phyloP scores from a whole-genome alignment of 345 rosid species.

The Turritis glabra region DNA sequence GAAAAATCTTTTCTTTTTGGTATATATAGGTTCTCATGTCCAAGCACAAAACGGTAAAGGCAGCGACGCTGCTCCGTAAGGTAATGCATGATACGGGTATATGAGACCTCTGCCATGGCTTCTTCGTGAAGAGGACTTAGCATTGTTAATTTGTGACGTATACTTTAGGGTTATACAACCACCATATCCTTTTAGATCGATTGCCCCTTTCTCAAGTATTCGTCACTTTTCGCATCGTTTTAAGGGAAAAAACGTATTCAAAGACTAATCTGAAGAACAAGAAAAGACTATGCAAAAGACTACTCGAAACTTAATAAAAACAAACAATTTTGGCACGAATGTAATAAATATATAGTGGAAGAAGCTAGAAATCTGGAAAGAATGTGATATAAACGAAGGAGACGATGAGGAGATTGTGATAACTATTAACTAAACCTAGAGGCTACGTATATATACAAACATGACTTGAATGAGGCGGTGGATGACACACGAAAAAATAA shows the following conservation, averaged over 20 bases:
- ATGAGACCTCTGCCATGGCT: background rate
- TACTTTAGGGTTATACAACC: background rate
- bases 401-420: too few species aligned
- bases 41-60: background rate
- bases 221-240: background rate
- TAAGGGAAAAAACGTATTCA: background rate
- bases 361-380: too few species aligned
- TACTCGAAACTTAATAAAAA: too few species aligned
- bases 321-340: too few species aligned
- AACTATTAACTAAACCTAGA: too few species aligned
- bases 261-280: background rate
- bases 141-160: background rate
- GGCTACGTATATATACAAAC: too few species aligned
- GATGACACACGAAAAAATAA: too few species aligned
- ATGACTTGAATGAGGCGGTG: too few species aligned
- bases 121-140: background rate
- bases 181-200: background rate
- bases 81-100: background rate
- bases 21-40: background rate
- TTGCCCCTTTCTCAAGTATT: slow-evolving; percentile 1
- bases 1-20: background rate
- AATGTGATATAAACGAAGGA: too few species aligned
- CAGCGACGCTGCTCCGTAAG: background rate
- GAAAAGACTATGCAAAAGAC: too few species aligned
- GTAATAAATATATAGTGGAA: too few species aligned